Evolutionary conservation across 495 filamentous ascomycete species (phyloP), one percentile per base, ranked within the genome.

Genomic region (Sabuloglossum arenarium): DNA sequence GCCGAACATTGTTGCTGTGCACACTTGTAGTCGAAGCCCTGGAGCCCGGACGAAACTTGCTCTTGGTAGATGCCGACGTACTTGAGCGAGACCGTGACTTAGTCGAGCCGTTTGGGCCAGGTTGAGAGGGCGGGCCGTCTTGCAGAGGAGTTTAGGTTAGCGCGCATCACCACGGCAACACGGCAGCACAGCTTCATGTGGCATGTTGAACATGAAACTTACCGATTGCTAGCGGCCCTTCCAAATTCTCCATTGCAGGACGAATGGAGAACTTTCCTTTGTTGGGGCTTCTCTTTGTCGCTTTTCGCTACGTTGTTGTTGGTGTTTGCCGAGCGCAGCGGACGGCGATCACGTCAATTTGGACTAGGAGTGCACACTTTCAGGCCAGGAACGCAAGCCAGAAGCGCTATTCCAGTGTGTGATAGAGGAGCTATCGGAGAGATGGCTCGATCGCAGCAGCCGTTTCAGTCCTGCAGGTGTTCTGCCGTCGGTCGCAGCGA

Each of bases 21-120:
- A 81, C 77, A 54, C 86, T 90, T n/a, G 85, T 79, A 4, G 87
- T 91, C 46, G 88, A 95, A 39, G 83, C 87, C 69, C 86, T 74
- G 29, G 88, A 94, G 31, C 79, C 72, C 54, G 84, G 76, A 46
- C 85, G 77, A 63, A 79, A 82, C 62, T 73, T 75, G 57, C 78
- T 76, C 52, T 72, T 72, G 28, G 58, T 64, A 1, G 80, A 82
- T 29, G 71, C 65, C 31, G 75, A 71, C 21, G 77, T 80, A 64
- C 74, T 77, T 2, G 80, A 82, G 19, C 80, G 75, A 51, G 75
- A 73, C 58, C 80, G 57, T 6, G 30, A 51, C 24, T 51, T 51
- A 23, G 23, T 51, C 11, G 47, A 51, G 47, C 47, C 28, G 28
- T 51, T 51, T 3, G 27, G 47, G 24, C 3, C 28, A 28, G 23